Evolutionary conservation across 164 flowering plant genomes (phyloP).

Genomic region (Paratinospora sagittata): DNA sequence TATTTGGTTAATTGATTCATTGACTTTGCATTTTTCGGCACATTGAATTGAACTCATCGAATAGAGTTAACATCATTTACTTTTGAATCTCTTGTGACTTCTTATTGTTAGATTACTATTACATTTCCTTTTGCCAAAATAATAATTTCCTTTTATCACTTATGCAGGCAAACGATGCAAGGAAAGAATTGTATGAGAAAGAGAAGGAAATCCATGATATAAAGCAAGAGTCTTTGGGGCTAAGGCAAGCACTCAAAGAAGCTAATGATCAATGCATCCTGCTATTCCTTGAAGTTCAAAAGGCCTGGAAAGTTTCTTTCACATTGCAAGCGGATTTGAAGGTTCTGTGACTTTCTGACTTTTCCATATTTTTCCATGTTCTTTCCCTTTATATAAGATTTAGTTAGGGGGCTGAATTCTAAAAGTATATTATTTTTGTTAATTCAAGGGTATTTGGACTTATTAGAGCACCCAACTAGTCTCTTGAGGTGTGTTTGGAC

Average conservation of each 20-base stretch:
- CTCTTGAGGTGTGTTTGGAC: too few relatives aligned
- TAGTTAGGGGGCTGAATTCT: background rate
- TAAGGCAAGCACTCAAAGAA: constrained; percentile 65
- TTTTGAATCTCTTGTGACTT: background rate
- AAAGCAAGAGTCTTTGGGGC: constrained; percentile 63
- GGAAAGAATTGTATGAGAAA: constrained; percentile 72
- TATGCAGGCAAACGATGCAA: constrained; percentile 88
- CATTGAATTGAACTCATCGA: background rate
- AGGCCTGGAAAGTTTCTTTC: constrained; percentile 92
- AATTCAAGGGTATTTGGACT: too few relatives aligned
- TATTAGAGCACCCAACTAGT: too few relatives aligned
- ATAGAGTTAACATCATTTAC: too few relatives aligned
- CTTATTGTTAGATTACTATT: too few relatives aligned
- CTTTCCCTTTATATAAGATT: background rate
- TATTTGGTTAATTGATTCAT: background rate
- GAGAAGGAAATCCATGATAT: constrained; percentile 74
- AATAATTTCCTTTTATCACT: background rate
- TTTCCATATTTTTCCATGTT: background rate
- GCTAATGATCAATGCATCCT: constrained; percentile 87
- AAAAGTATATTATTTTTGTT: too few relatives aligned
- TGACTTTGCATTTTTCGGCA: background rate
- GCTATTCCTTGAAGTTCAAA: constrained; percentile 90
- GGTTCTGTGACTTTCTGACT: constrained; percentile 35
- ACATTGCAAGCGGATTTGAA: constrained; percentile 83
- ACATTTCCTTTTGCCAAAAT: too few relatives aligned